Evolutionary conservation across 2,329 filamentous ascomycete genomes (phyloP).

Genomic region (Myriosclerotinia curreyana): DNA sequence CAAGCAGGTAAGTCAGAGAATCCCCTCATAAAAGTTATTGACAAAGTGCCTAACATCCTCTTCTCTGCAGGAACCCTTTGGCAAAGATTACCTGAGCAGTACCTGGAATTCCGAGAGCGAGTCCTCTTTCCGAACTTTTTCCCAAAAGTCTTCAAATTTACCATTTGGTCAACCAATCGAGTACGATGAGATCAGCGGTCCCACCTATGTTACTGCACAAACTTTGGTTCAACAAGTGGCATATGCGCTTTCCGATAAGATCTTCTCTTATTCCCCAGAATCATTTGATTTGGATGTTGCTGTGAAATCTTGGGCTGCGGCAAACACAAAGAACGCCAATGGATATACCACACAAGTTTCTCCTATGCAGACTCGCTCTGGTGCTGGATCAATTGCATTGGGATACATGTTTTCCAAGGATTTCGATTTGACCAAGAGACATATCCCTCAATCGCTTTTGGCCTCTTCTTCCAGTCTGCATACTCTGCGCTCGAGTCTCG

Average conservation of each 20-base stretch:
- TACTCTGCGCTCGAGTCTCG: constrained; percentile 76
- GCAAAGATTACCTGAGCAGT: constrained; percentile 33
- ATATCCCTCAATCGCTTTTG: constrained; percentile 86
- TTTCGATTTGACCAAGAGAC: constrained; percentile 86
- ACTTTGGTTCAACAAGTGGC: constrained; percentile 93
- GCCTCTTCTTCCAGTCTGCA: constrained; percentile 80
- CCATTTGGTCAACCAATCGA: constrained; percentile 55
- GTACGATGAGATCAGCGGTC: constrained; percentile 69
- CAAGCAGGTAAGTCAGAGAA: constrained; percentile 28
- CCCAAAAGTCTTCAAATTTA: constrained; percentile 48
- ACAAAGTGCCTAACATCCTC: constrained; percentile 15
- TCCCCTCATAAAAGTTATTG: constrained; percentile 25
- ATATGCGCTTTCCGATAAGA: constrained; percentile 91
- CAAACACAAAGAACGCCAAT: constrained; percentile 73
- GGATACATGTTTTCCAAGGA: constrained; percentile 98
- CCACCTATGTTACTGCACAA: constrained; percentile 91
- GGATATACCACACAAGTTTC: constrained; percentile 76
- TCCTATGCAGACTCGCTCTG: constrained; percentile 79
- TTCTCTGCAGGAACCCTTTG: constrained; percentile 32
- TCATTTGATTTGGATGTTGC: constrained; percentile 88
- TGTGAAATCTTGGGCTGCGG: constrained; percentile 70
- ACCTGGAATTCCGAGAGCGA: constrained; percentile 37
- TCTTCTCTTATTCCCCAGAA: constrained; percentile 94
- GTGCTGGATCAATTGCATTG: constrained; percentile 85
- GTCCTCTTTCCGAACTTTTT: constrained; percentile 34